Conservation (phyloP, 352 stramenopile genomes). For the Globisporangium acanthophoron region DNA sequence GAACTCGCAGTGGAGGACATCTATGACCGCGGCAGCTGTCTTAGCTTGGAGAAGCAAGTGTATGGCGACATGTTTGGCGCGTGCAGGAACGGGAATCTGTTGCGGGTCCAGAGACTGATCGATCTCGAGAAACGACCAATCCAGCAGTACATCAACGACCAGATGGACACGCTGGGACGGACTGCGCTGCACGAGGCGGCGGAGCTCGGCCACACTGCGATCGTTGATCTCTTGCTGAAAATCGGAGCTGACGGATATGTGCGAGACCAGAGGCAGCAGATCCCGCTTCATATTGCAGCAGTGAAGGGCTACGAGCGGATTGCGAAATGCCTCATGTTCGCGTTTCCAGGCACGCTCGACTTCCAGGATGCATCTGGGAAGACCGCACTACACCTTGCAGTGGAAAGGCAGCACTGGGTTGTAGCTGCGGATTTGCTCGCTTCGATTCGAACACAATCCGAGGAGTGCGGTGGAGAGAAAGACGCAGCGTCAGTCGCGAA, state of each 20-base stretch:
- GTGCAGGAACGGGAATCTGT: conserved; percentile 45
- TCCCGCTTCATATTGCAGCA: conserved; percentile 41
- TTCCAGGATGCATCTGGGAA: conserved; percentile 34
- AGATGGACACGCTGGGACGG: conserved; percentile 29
- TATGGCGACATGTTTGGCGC: conserved; percentile 53
- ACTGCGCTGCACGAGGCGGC: conserved; percentile 54
- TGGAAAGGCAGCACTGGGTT: conserved; percentile 29
- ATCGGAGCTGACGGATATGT: conserved; percentile 47
- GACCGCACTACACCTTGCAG: conserved; percentile 43
- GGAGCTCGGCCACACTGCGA: conserved; percentile 50
- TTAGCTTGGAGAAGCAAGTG: conserved; percentile 41
- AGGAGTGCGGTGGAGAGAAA: neutral
- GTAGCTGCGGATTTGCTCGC: conserved; percentile 28
- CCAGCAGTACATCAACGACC: conserved; percentile 43
- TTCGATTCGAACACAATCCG: conserved; percentile 6
- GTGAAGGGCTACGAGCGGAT: conserved; percentile 43
- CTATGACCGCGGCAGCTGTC: conserved; percentile 30
- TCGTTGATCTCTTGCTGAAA: conserved; percentile 56
- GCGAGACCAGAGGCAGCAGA: conserved; percentile 36
- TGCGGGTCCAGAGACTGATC: conserved; percentile 46
- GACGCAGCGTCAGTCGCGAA: neutral
- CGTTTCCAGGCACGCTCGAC: conserved; percentile 30
- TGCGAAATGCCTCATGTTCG: conserved; percentile 35
- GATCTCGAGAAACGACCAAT: conserved; percentile 52
- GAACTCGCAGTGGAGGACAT: conserved; percentile 24